phyloP scores from a whole-genome alignment of 495 filamentous ascomycete genomes.

The Aspergillus affinis region DNA sequence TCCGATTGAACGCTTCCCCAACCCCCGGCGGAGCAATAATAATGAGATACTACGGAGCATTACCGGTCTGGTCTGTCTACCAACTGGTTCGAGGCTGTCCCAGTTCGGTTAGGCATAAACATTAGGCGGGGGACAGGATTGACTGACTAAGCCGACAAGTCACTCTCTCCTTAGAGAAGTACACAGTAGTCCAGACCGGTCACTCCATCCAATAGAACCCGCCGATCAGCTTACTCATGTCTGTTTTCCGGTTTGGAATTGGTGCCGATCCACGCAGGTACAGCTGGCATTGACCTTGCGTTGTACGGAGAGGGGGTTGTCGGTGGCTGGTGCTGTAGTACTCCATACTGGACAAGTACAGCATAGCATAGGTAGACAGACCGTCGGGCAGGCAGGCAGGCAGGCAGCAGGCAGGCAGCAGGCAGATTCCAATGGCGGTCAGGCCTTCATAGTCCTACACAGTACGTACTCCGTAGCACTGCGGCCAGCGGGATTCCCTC shows the following conservation, averaged over 20 bases:
- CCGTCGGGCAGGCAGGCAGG: no score
- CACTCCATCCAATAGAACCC: background rate
- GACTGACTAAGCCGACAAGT: slow-evolving; percentile 3
- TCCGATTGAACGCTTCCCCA: background rate
- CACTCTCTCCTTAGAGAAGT: background rate
- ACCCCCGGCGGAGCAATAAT: no score
- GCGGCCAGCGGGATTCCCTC: background rate
- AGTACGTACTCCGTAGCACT: background rate
- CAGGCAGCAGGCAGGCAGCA: background rate
- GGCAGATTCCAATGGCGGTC: background rate
- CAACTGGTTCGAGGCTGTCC: no score
- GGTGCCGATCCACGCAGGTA: background rate
- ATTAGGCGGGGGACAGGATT: background rate
- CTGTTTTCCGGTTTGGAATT: no score
- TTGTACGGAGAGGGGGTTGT: background rate
- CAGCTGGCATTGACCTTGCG: background rate
- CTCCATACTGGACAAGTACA: no score
- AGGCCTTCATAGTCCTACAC: no score
- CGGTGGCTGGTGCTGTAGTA: no score
- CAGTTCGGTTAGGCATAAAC: background rate
- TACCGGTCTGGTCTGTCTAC: no score
- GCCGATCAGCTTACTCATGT: no score
- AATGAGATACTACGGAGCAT: no score
- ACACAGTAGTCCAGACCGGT: background rate
- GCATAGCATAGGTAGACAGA: no score